These are phyloP conservation scores for Nitzschia palea DNA, from an alignment of 108 stramenopile genomes.

Conservation along the genomic window DNA sequence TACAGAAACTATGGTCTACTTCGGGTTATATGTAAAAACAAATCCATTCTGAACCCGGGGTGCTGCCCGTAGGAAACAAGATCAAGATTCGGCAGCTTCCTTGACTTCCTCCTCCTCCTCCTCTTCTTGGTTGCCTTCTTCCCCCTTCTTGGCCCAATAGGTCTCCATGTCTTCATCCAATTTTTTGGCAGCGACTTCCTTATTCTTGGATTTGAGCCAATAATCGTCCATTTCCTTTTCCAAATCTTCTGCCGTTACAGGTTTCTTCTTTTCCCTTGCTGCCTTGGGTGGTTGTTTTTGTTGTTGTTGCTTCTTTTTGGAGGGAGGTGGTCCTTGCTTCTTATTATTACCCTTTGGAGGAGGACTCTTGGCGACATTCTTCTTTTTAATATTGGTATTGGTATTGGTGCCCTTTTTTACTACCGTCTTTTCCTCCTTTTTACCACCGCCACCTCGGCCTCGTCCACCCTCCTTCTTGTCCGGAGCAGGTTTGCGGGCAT, in stretches of 20 bases:
- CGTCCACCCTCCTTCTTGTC: neutral
- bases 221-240: constrained; percentile 86
- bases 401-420: constrained; percentile 9
- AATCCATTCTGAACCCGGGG: too few relatives aligned
- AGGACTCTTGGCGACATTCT: constrained; percentile 7
- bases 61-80: too few relatives aligned
- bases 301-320: constrained; percentile 10
- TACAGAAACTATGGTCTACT: too few relatives aligned
- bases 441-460: constrained; percentile 2
- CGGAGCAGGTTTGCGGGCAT: neutral
- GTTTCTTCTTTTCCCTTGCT: constrained; percentile 56
- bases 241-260: constrained; percentile 74
- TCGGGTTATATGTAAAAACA: too few relatives aligned
- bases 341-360: neutral
- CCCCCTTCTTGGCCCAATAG: constrained; percentile 75
- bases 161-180: constrained; percentile 87
- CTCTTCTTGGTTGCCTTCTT: constrained; percentile 23
- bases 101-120: constrained; percentile 8
- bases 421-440: constrained; percentile 3
- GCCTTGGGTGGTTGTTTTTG: constrained; percentile 22
- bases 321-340: neutral
- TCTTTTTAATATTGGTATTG: neutral
- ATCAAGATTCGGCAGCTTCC: constrained; percentile 28
- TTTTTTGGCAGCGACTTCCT: constrained; percentile 79
- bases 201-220: constrained; percentile 72